phyloP scores from a whole-genome alignment of 2,329 filamentous ascomycete species.

The Lizonia empirigonia region DNA sequence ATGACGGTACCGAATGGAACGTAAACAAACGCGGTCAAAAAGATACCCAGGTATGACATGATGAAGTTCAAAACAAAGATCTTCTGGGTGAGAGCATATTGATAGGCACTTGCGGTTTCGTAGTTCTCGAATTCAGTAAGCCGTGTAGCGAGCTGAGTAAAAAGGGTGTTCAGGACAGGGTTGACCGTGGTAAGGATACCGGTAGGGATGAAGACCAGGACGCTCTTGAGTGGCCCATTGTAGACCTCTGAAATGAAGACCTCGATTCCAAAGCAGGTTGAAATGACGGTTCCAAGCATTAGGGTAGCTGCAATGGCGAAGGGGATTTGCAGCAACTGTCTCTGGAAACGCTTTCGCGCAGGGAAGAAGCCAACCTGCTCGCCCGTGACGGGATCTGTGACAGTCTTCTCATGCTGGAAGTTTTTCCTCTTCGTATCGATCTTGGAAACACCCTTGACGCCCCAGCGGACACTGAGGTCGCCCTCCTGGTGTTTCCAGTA shows the following conservation, averaged over 20 bases:
- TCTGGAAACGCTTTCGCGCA: slow-evolving; percentile 72
- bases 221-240: slow-evolving; percentile 81
- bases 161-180: slow-evolving; percentile 74
- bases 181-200: slow-evolving; percentile 81
- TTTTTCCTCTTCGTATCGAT: slow-evolving; percentile 79
- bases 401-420: slow-evolving; percentile 78
- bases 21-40: slow-evolving; percentile 92
- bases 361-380: slow-evolving; percentile 79
- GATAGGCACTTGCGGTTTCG: slow-evolving; percentile 81
- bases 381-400: slow-evolving; percentile 80
- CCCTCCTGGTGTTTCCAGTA: slow-evolving; percentile 95
- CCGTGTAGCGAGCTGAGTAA: slow-evolving; percentile 76
- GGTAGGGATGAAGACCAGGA: slow-evolving; percentile 86
- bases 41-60: slow-evolving; percentile 84
- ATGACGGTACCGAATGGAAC: slow-evolving; percentile 87
- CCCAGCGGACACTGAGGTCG: slow-evolving; percentile 86
- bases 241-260: slow-evolving; percentile 97
- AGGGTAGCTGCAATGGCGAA: slow-evolving; percentile 77
- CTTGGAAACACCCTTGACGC: slow-evolving; percentile 79
- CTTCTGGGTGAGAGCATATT: slow-evolving; percentile 85
- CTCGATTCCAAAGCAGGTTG: slow-evolving; percentile 87
- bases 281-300: slow-evolving; percentile 80
- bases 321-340: slow-evolving; percentile 81
- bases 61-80: slow-evolving; percentile 97
- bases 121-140: slow-evolving; percentile 91